Base-by-base conservation (phyloP, 2,329 filamentous ascomycete species). In the Erysiphe pulchra region DNA sequence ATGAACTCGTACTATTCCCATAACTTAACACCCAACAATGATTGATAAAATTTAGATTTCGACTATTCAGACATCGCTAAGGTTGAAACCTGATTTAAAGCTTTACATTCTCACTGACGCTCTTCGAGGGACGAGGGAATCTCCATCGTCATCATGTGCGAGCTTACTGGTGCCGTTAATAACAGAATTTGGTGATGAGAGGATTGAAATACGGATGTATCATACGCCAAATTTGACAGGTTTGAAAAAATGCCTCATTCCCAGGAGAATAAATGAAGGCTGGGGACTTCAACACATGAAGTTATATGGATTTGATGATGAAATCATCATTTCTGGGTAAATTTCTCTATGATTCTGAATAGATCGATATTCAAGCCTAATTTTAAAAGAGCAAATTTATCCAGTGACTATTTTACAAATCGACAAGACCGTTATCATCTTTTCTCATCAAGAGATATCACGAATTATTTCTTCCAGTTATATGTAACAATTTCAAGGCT, bases 201-300 rank as follows among this genome's bases (percentile, higher is more conserved):
- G 87, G 34, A 85, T 98, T 37, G 84, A 94, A 56, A 75, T 98
- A 50, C 80, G 86, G 54, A 92, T 98, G 85, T 98, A 92, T 58
- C 90, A 98, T 61, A 98, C 90, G 0, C 90, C 90, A 0, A 98
- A 98, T 56, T 63, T 98, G 51, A 92, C 82, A 2, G 90, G 90
- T 0, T 54, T 92, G 47, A 73, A 78, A 44, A 95, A 95, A 63
- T 76, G 77, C 55, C 67, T 81, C 52, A 73, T 95, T 2, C 90
- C 90, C 0, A 82, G 75, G 57, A 71, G 90, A 17, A 87, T 98
- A 59, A 98, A 98, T 54, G 90, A 98, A 63, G 90, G 90, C 16
- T 98, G 90, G 90, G 90, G 90, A 1, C 63, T 98, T 49, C 90
- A 98, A 59, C 90, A 98, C 58, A 98, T 98, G 87, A 98, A 98